Percentiles rank a stretch among this genome's conserved stretches.
These are phyloP conservation scores for Acacia concinna DNA, from an alignment of 331 rosid species.

Conservation along the genomic window DNA sequence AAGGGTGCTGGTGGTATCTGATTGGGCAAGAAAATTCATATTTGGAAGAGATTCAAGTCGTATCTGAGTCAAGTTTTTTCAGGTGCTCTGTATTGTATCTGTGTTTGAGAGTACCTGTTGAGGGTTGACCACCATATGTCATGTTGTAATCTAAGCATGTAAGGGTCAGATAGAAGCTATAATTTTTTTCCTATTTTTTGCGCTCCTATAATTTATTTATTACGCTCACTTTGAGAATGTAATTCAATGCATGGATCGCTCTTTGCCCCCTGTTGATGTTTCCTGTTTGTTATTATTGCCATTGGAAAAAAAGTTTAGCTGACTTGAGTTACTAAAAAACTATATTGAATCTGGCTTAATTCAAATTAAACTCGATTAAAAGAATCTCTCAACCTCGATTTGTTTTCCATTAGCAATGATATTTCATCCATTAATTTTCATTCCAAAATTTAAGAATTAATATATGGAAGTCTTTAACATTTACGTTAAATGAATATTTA, in stretches of 20 bases:
- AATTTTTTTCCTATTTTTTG: background rate
- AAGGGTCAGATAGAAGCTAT: background rate
- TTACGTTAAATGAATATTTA: too few species aligned
- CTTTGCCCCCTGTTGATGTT: background rate
- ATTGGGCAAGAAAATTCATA: constrained; percentile 83
- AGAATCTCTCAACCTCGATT: too few species aligned
- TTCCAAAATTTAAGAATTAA: too few species aligned
- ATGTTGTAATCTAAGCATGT: background rate
- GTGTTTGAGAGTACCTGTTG: constrained; percentile 14
- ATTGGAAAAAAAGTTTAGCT: too few species aligned
- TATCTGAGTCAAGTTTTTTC: constrained; percentile 45
- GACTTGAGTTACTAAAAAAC: too few species aligned
- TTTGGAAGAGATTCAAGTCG: constrained; percentile 93
- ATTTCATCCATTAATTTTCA: too few species aligned
- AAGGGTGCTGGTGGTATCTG: constrained; percentile 71
- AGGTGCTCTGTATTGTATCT: background rate
- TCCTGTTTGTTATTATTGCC: too few species aligned
- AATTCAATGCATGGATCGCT: background rate
- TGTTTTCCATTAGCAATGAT: too few species aligned
- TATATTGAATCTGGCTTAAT: too few species aligned
- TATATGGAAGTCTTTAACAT: too few species aligned
- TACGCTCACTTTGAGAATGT: constrained; percentile 1
- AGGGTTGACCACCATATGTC: background rate
- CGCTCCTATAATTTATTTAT: background rate
- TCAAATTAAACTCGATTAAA: too few species aligned